Evolutionary conservation across 495 filamentous ascomycete species (phyloP).

Genomic region (Penicillium alfredii): DNA sequence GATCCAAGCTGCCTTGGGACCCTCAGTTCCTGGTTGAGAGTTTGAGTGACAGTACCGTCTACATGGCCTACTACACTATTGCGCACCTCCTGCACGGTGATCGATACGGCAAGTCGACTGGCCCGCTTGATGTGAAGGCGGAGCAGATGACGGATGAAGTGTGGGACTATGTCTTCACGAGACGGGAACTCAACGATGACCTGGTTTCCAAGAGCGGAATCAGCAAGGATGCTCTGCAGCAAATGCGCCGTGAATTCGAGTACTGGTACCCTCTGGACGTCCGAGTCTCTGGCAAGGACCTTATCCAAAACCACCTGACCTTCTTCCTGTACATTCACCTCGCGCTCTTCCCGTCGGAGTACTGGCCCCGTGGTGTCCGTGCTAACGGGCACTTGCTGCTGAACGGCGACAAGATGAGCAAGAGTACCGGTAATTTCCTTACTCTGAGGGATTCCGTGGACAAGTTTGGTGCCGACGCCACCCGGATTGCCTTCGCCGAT

Average conservation of each 20-base stretch:
- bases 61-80: constrained; percentile 96
- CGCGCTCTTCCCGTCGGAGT: constrained; percentile 78
- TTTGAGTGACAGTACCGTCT: constrained; percentile 85
- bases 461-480: constrained; percentile 93
- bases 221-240: constrained; percentile 59
- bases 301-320: constrained; percentile 85
- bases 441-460: constrained; percentile 78
- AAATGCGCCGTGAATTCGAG: constrained; percentile 83
- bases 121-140: constrained; percentile 59
- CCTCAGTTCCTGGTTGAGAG: constrained; percentile 84
- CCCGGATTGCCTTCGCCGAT: constrained; percentile 86
- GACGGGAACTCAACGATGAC: constrained; percentile 58
- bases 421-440: constrained; percentile 92
- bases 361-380: constrained; percentile 79
- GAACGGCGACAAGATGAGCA: constrained; percentile 96
- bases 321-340: constrained; percentile 96
- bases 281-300: constrained; percentile 76
- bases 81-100: constrained; percentile 79
- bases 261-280: constrained; percentile 96
- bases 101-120: constrained; percentile 69
- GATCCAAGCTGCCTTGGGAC: constrained; percentile 96
- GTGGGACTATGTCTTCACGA: constrained; percentile 89
- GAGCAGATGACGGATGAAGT: constrained; percentile 94
- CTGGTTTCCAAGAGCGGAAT: constrained; percentile 61
- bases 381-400: constrained; percentile 89